Evolutionary conservation across 108 stramenopile species (phyloP), one percentile per base, ranked within the genome.

Genomic region (Cylindrotheca closterium): DNA sequence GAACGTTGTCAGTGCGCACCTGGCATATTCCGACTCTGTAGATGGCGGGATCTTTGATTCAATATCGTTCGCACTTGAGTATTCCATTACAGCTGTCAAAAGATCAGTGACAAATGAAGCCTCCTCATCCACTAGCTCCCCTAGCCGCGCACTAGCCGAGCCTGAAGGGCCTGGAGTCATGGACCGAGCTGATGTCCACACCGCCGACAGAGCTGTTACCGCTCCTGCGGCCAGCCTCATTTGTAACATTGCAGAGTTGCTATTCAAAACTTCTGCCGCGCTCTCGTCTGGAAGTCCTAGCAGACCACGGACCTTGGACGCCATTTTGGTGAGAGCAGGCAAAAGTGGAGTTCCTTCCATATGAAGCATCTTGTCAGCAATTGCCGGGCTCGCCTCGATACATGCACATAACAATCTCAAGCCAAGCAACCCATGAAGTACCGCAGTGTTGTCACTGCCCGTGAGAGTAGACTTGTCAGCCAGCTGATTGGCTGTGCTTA

Each of bases 171-270:
- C 47, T 27, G 53, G 50, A 1, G 62, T 18, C 1, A 71, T 2
- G 4, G 18, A 47, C 4, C 50, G 56, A 3, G 30, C 56, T 27
- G 18, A 32, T 60, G 51, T 42, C 63, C 64, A 65, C 12, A 65
- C 23, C 10, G 64, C 34, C 29, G 71, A 18, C 3, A 73, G 51
- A 4, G 65, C 71, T 4, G 24, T 55, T 1, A 60, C 8, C 26
- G 47, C 56, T 0, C 64, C 64, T 33, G 64, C 52, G 1, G 71
- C 56, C 19, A 73, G 50, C 42, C 71, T 56, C 58, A 73, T 51
- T 30, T 31, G 47, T 3, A 53, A 27, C 45, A 73, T 59, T 8
- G 54, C 58, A 5, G 30, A 29, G 17, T 73, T 63, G 3, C 25
- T 60, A 1, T 54, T 25, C 31, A 73, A 73, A n/a, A 59, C 28